Evolutionary conservation across 345 rosid genomes (phyloP).

Genomic region (Boechera stricta): DNA sequence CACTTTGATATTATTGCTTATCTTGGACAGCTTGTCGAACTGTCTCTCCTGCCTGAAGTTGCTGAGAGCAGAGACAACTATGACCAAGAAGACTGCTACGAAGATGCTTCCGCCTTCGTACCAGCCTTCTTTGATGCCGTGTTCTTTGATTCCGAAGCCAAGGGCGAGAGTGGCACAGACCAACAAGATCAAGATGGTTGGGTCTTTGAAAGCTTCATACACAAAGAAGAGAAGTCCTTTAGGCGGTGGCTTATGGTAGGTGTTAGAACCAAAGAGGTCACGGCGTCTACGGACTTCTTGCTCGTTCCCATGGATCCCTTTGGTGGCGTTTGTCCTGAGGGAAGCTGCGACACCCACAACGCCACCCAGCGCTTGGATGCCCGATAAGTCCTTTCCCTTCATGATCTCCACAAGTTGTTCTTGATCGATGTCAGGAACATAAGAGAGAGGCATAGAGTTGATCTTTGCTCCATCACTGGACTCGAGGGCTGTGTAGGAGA

Average conservation of each 20-base stretch:
- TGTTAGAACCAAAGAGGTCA: conserved; percentile 60
- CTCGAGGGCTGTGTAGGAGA: conserved; percentile 46
- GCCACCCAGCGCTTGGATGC: conserved; percentile 55
- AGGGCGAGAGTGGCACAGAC: conserved; percentile 59
- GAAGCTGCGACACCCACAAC: conserved; percentile 59
- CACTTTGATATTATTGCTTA: conserved; percentile 58
- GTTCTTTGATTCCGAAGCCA: conserved; percentile 57
- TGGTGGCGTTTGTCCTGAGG: conserved; percentile 54
- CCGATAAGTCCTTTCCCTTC: conserved; percentile 49
- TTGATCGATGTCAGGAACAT: conserved; percentile 43
- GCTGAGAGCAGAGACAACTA: conserved; percentile 57
- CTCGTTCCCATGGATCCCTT: conserved; percentile 55
- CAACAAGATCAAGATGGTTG: conserved; percentile 60
- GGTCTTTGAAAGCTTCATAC: conserved; percentile 64
- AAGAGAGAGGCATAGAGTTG: conserved; percentile 39
- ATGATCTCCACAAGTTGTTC: conserved; percentile 47
- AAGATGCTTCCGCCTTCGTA: conserved; percentile 69
- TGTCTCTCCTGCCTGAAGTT: conserved; percentile 58
- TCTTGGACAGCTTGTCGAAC: conserved; percentile 58
- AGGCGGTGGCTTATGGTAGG: conserved; percentile 65
- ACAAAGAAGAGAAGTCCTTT: conserved; percentile 63
- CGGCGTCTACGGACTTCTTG: conserved; percentile 48
- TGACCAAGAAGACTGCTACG: conserved; percentile 57
- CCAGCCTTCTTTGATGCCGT: conserved; percentile 64
- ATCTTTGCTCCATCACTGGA: conserved; percentile 23